These are phyloP conservation scores for Talaromyces piceae DNA, from an alignment of 2,329 filamentous ascomycete species.

Conservation along the genomic window DNA sequence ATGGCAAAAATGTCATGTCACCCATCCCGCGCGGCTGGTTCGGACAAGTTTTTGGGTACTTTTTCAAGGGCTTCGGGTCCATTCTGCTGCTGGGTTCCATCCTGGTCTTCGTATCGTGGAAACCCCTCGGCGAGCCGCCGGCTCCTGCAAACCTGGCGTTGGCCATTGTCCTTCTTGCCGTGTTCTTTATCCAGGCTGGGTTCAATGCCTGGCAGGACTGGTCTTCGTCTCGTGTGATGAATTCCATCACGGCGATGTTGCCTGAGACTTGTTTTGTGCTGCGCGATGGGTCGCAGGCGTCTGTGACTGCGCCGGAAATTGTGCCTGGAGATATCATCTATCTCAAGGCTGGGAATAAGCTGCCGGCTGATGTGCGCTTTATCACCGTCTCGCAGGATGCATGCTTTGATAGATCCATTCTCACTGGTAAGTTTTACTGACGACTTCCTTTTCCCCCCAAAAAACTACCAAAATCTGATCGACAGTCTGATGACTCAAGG, in stretches of 20 bases:
- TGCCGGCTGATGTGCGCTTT: conserved; percentile 67
- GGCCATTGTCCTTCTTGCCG: conserved; percentile 63
- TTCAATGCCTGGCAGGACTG: conserved; percentile 70
- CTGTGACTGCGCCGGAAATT: conserved; percentile 50
- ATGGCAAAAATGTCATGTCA: conserved; percentile 61
- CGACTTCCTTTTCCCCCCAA: too few relatives aligned
- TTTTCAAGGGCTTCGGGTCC: conserved; percentile 70
- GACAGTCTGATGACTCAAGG: conserved; percentile 31
- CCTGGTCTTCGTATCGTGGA: conserved; percentile 70
- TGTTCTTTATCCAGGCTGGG: conserved; percentile 61
- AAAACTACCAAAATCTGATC: neutral
- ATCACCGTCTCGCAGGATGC: conserved; percentile 60
- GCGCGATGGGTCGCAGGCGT: conserved; percentile 49
- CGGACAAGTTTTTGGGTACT: conserved; percentile 57
- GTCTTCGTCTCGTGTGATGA: conserved; percentile 70
- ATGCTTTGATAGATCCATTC: conserved; percentile 64
- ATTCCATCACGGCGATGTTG: conserved; percentile 72
- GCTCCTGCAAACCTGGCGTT: conserved; percentile 63
- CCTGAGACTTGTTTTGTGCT: conserved; percentile 62
- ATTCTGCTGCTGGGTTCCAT: conserved; percentile 62
- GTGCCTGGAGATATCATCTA: conserved; percentile 65
- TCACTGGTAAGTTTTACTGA: conserved; percentile 46
- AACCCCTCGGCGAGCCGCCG: conserved; percentile 64
- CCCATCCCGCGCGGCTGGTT: conserved; percentile 56
- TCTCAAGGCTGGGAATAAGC: conserved; percentile 64